Evolutionary conservation across 2,329 filamentous ascomycete species (phyloP).

Genomic region (Neonectria magnoliae): DNA sequence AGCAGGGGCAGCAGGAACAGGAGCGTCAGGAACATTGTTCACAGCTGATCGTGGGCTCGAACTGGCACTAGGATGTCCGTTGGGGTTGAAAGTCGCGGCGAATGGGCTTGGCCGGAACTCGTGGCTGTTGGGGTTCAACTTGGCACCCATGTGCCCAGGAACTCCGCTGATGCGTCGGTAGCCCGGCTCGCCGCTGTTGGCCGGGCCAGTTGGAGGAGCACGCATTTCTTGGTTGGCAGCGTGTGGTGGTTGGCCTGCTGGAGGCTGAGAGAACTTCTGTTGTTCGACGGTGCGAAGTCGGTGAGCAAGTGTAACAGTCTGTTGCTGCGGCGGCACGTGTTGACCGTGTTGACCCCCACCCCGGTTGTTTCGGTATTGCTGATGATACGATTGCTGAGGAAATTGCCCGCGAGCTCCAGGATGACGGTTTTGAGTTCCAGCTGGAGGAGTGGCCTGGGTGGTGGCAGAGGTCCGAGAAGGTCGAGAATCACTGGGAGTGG

Average conservation of each 20-base stretch:
- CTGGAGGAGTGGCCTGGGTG: slow-evolving; percentile 44
- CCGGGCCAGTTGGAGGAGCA: slow-evolving; percentile 78
- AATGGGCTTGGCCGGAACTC: slow-evolving; percentile 90
- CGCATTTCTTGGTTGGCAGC: slow-evolving; percentile 72
- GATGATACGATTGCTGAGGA: slow-evolving; percentile 57
- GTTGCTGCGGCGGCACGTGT: slow-evolving; percentile 53
- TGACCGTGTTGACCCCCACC: slow-evolving; percentile 47
- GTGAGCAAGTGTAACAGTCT: slow-evolving; percentile 58
- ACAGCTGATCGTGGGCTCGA: slow-evolving; percentile 76
- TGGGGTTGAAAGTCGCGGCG: slow-evolving; percentile 84
- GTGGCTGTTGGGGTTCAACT: slow-evolving; percentile 72
- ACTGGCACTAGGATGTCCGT: slow-evolving; percentile 68
- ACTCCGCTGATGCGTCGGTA: slow-evolving; percentile 64
- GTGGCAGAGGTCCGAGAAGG: slow-evolving; percentile 48
- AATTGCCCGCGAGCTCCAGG: slow-evolving; percentile 60
- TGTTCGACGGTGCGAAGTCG: slow-evolving; percentile 63
- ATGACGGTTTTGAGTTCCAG: slow-evolving; percentile 54
- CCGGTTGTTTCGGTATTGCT: slow-evolving; percentile 60
- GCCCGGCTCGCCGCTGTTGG: slow-evolving; percentile 63
- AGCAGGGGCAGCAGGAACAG: slow-evolving; percentile 44
- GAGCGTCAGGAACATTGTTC: slow-evolving; percentile 56
- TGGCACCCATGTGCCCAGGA: slow-evolving; percentile 62
- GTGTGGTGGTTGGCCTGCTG: slow-evolving; percentile 56
- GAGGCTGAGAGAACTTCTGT: slow-evolving; percentile 59
- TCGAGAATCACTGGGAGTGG: slow-evolving; percentile 42